These are phyloP conservation scores for Penicillium pancosmium DNA, from an alignment of 495 filamentous ascomycete genomes.

Conservation along the genomic window DNA sequence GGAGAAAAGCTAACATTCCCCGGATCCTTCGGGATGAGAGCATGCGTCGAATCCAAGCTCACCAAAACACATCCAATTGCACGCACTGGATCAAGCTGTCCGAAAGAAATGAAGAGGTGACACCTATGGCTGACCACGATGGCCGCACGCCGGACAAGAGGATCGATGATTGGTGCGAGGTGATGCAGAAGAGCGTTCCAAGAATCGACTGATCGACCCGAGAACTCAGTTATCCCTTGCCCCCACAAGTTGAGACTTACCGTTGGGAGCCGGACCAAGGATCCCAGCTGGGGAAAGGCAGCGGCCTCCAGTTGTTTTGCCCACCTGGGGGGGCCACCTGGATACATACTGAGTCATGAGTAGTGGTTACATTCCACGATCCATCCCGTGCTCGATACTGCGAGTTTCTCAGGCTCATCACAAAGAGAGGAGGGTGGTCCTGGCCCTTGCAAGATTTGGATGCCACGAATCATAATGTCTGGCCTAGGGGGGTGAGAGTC, in stretches of 20 bases:
- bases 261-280: constrained; percentile 7
- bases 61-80: not conserved
- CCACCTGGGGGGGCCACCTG: too few relatives aligned
- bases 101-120: not conserved
- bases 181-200: constrained; percentile 10
- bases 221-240: constrained; percentile 23
- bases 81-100: not conserved
- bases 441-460: constrained; percentile 1
- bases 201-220: constrained; percentile 20
- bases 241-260: constrained; percentile 8
- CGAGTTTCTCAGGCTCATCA: not conserved
- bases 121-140: constrained; percentile 12
- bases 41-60: not conserved
- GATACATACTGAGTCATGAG: too few relatives aligned
- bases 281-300: constrained; percentile 5
- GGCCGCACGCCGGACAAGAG: constrained; percentile 9
- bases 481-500: not conserved
- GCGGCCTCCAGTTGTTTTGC: not conserved
- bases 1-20: not conserved
- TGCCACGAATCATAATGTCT: not conserved
- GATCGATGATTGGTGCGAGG: constrained; percentile 15
- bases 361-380: too few relatives aligned
- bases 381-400: not conserved
- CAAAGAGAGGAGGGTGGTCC: not conserved
- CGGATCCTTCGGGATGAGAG: not conserved